Base-by-base conservation (phyloP, 192 early-diverging fungal species). In the Coemansia aciculifera region DNA sequence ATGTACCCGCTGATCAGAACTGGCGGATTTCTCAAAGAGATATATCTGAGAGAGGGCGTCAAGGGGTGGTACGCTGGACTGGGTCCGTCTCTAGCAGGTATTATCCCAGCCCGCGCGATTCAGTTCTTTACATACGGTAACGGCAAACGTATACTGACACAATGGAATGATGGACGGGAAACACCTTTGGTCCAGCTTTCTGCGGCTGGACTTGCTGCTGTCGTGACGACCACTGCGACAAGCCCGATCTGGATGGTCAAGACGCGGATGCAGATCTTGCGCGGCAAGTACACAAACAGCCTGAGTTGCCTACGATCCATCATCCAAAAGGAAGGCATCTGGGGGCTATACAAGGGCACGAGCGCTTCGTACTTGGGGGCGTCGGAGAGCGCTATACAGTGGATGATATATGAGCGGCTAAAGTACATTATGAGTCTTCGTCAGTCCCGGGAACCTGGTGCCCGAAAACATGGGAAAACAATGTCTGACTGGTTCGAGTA, bases 211-310 rank as follows among this genome's bases (percentile, higher is more conserved):
- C 77, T 87, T 7, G 93, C 95, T 0, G 87, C 89, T 11, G 75
- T 93, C 32, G 85, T 92, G 5, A 94, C 91, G 4, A 91, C 93
- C 0, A 87, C 90, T 2, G 84, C 79, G n/a, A 96, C 96, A 2
- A 97, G 95, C 69, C 97, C 97, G 0, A 98, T 99, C 24, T 99
- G 97, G 97, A 86, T 99, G 48, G 88, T 98, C 42, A 99, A 98
- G 69, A 99, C 96, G 0, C 81, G 97, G 56, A 92, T 99, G 86
- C 97, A 99, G 78, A 76, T 99, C 61, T 91, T 93, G 73, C 69
- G 67, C 8, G 79, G 79, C 27, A 62, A 72, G 23, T 96, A 96
- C 80, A 84, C 83, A 36, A 94, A 89, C 85, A 95, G 92, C 54
- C 69, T 94, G 36, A 86, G 94, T 36, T 97, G 94, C 64, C 54